Base-by-base conservation (phyloP, 768 basidiomycete species). In the Xerocomus brunneocitrinus region DNA sequence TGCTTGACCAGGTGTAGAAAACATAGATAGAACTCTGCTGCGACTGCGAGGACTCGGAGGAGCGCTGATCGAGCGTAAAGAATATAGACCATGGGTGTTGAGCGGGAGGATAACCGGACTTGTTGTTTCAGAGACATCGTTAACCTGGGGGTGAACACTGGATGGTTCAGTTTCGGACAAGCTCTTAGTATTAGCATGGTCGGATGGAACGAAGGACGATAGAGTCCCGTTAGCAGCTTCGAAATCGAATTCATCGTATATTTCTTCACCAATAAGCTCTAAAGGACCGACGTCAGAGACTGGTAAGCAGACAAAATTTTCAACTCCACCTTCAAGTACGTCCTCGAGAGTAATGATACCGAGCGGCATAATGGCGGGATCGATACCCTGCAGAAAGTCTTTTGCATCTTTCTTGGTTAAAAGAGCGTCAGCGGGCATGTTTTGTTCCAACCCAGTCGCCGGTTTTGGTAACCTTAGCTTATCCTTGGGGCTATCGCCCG, bases 301-400 rank as follows among this genome's bases (percentile, higher is more conserved):
- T 4, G 28, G 19, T 5, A 3, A 41, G 13, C 9, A 35, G 5
- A 8, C 5, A 38, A 46, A 22, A 19, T 30, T 52, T 28, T 12
- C 30, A 13, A 38, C 61, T 64, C 22, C 48, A 87, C 89, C 89
- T 81, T 95, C 93, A 9, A 95, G 76, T 8, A 95, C 89, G 58
- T 95, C 93, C 70, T 95, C 93, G 2, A 95, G 78, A 0, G 93
- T 95, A 56, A 95, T 94, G 61, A 95, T 91, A 47, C 93, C 93
- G 25, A 94, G 75, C 3, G 91, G 91, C 76, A 86, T 87, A 32
- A 92, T 77, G 19, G 85, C 83, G 0, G 86, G 89, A 66, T 94
- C 91, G 50, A 92, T 79, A 38, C 79, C 80, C 74, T 87, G 85
- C 67, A 95, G 73, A 72, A 93, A 92, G 82, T 87, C 83, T n/a